Evolutionary conservation across 352 stramenopile genomes (phyloP).

Genomic region (Globisporangium rhizosaccharum): DNA sequence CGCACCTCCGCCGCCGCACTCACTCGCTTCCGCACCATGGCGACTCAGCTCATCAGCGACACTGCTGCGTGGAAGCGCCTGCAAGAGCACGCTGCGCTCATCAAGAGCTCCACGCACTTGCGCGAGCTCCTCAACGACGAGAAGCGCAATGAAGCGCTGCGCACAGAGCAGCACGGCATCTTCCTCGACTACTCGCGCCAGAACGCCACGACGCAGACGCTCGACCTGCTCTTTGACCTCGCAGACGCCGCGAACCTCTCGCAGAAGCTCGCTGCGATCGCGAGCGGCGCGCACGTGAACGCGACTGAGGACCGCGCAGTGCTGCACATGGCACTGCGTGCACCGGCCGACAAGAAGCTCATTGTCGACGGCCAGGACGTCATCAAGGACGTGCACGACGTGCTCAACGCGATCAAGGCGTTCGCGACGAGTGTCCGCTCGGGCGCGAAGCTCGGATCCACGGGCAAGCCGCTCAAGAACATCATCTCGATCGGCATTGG

Average conservation of each 20-base stretch:
- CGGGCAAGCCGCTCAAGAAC: constrained; percentile 93
- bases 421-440: constrained; percentile 91
- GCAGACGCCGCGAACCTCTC: constrained; percentile 85
- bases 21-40: background rate
- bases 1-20: background rate
- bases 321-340: constrained; percentile 94
- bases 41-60: constrained; percentile 53
- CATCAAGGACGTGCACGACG: constrained; percentile 93
- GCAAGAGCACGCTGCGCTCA: constrained; percentile 61
- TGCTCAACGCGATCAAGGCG: constrained; percentile 92
- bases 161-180: constrained; percentile 90
- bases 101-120: constrained; percentile 86
- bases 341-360: constrained; percentile 74
- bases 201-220: constrained; percentile 83
- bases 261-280: constrained; percentile 89
- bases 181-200: constrained; percentile 95
- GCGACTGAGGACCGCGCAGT: constrained; percentile 94
- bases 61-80: constrained; percentile 70
- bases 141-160: constrained; percentile 85
- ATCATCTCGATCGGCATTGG: constrained; percentile 97
- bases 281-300: constrained; percentile 93
- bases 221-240: constrained; percentile 91
- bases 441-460: constrained; percentile 85
- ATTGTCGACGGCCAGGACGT: constrained; percentile 94
- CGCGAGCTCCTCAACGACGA: constrained; percentile 87